Conservation (phyloP, 2,329 filamentous ascomycete species). For the Pseudogymnoascus sp. region DNA sequence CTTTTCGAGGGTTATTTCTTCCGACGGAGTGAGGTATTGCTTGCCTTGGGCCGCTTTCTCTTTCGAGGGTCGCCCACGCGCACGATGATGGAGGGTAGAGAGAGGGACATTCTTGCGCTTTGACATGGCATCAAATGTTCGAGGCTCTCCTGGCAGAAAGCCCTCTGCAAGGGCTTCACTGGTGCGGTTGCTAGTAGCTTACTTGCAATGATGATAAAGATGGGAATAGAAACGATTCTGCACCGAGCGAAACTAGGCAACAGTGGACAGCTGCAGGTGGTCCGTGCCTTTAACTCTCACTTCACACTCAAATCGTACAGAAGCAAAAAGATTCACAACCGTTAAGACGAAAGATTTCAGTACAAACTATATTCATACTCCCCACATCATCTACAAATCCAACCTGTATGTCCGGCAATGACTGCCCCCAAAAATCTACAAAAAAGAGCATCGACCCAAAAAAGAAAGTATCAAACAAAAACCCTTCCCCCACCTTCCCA, state of each 20-base stretch:
- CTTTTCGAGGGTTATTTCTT: background rate
- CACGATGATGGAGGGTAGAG: background rate
- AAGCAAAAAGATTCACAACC: too few species aligned
- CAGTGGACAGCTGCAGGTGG: background rate
- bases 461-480: background rate
- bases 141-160: conserved; percentile 1
- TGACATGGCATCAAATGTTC: conserved; percentile 1
- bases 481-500: background rate
- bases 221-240: too few species aligned
- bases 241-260: too few species aligned
- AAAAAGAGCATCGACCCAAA: background rate
- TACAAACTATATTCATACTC: background rate
- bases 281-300: background rate
- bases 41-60: too few species aligned
- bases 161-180: background rate
- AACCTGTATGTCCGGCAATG: background rate
- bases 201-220: too few species aligned
- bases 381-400: background rate
- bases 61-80: too few species aligned
- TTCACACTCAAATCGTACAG: background rate
- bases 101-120: background rate
- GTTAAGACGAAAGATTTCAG: background rate
- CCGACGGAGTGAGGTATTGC: background rate
- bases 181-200: background rate
- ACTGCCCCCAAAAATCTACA: background rate